Evolutionary conservation across 2,329 filamentous ascomycete genomes (phyloP), one percentile per base, ranked within the genome.

Genomic region (Onygena corvina): DNA sequence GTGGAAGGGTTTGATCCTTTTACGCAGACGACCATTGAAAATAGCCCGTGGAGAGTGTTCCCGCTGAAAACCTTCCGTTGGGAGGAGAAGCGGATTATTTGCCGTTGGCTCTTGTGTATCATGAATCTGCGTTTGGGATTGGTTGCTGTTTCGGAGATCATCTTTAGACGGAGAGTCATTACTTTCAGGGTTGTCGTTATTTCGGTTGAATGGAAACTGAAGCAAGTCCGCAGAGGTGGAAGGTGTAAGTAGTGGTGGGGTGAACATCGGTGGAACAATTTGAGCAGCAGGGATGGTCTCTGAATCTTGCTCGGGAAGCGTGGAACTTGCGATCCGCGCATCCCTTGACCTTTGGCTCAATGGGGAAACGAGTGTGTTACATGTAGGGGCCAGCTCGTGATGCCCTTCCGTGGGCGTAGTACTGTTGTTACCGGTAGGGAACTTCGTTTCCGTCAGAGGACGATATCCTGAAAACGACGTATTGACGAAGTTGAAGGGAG

Each of bases 1-100:
- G 64, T 6, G 64, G 63, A 4, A 64, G 64, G 42, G 58, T 61
- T 48, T 55, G 58, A 46, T 51, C 54, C 38, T 21, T n/a, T 40
- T 40, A 11, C 25, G 36, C 36, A 40, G 25, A 18, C 48, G 53
- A 33, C n/a, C 25, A 21, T 21, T 40, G 9, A 21, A 40, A 3
- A 12, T 21, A 40, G 18, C 18, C 14, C 36, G 21, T 40, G 9
- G 36, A 40, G 25, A 11, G 9, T 6, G 36, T 9, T 23, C 11
- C 36, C 14, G 36, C 36, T 25, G 36, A 23, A n/a, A 18, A 12
- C 18, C 36, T 40, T 40, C 25, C 36, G 25, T 8, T 7, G 36
- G 9, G 6, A 12, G 36, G 3, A 12, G 36, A 12, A 18, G n/a
- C n/a, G 36, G 18, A n/a, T 7, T n/a, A 40, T 40, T 40, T 21